A percentile compares a stretch with the other conserved stretches of the same genome.
Evolutionary conservation across 176 grass and related monocot genomes (phyloP).

Genomic region (Dendrocalamus sinicus): DNA sequence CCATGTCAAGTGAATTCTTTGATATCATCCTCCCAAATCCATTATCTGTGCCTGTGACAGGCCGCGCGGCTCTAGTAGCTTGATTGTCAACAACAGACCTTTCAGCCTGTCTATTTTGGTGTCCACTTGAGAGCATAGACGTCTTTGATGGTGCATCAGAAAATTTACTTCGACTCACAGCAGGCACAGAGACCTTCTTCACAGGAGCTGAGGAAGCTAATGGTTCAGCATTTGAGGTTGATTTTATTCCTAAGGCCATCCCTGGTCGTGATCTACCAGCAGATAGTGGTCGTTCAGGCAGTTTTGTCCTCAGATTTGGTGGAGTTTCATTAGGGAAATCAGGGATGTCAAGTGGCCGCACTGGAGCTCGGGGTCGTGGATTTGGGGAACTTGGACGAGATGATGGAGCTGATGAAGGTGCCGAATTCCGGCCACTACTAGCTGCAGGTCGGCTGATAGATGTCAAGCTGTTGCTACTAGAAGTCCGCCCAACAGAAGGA

Average conservation of each 20-base stretch:
- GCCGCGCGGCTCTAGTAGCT: conserved; percentile 40
- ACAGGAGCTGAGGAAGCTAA: conserved; percentile 48
- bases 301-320: conserved; percentile 86
- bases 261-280: conserved; percentile 87
- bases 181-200: conserved; percentile 63
- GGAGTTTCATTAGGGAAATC: conserved; percentile 89
- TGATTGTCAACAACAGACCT: conserved; percentile 62
- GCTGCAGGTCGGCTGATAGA: conserved; percentile 53
- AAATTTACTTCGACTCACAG: conserved; percentile 78
- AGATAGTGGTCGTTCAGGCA: conserved; percentile 88
- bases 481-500: conserved; percentile 69
- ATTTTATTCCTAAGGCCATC: conserved; percentile 59
- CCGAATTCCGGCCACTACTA: conserved; percentile 66
- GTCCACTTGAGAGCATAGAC: conserved; percentile 63
- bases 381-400: conserved; percentile 84
- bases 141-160: conserved; percentile 68
- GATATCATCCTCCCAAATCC: conserved; percentile 98
- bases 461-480: conserved; percentile 49
- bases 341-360: conserved; percentile 83
- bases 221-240: conserved; percentile 61
- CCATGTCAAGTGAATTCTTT: conserved; percentile 98
- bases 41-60: conserved; percentile 64
- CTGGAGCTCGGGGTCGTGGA: conserved; percentile 58
- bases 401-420: conserved; percentile 70
- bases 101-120: conserved; percentile 57